Percentiles rank a stretch among this genome's conserved stretches.
phyloP scores from a whole-genome alignment of 192 early-diverging fungal genomes.

The Backusella circina region DNA sequence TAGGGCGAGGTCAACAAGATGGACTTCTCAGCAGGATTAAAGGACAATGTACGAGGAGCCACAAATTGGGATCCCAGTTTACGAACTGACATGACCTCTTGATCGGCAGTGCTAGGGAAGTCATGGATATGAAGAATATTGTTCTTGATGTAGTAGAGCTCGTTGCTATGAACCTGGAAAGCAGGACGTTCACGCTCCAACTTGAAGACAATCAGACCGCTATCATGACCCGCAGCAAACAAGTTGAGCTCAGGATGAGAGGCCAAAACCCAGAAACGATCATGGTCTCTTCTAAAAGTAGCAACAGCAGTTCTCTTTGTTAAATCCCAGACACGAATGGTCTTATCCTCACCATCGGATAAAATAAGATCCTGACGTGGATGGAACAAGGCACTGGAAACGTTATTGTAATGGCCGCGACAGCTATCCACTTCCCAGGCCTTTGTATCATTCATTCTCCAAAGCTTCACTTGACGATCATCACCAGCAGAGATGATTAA shows the following conservation, averaged over 20 bases:
- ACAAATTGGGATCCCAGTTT: slow-evolving; percentile 69
- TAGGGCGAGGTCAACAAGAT: slow-evolving; percentile 80
- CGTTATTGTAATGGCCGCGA: slow-evolving; percentile 98
- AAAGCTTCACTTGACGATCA: slow-evolving; percentile 97
- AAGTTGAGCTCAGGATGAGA: slow-evolving; percentile 97
- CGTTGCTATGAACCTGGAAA: slow-evolving; percentile 76
- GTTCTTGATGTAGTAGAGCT: slow-evolving; percentile 87
- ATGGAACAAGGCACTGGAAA: slow-evolving; percentile 92
- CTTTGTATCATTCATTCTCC: slow-evolving; percentile 97
- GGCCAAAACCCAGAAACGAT: slow-evolving; percentile 94
- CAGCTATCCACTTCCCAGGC: slow-evolving; percentile 99
- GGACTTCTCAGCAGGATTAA: slow-evolving; percentile 91
- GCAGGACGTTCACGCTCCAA: slow-evolving; percentile 97
- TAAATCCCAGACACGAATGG: slow-evolving; percentile 98
- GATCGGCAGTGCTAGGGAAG: slow-evolving; percentile 71
- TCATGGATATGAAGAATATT: slow-evolving; percentile 83
- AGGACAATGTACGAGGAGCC: slow-evolving; percentile 81
- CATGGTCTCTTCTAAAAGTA: slow-evolving; percentile 96
- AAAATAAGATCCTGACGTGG: slow-evolving; percentile 94
- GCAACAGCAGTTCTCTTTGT: slow-evolving; percentile 89
- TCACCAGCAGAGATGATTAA: slow-evolving; percentile 96
- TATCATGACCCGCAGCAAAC: slow-evolving; percentile 98
- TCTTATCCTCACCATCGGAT: slow-evolving; percentile 94
- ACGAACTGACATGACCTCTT: slow-evolving; percentile 75
- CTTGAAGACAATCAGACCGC: slow-evolving; percentile 97